Conservation (phyloP, 768 basidiomycete genomes). For the Xerocomellus intermedius region DNA sequence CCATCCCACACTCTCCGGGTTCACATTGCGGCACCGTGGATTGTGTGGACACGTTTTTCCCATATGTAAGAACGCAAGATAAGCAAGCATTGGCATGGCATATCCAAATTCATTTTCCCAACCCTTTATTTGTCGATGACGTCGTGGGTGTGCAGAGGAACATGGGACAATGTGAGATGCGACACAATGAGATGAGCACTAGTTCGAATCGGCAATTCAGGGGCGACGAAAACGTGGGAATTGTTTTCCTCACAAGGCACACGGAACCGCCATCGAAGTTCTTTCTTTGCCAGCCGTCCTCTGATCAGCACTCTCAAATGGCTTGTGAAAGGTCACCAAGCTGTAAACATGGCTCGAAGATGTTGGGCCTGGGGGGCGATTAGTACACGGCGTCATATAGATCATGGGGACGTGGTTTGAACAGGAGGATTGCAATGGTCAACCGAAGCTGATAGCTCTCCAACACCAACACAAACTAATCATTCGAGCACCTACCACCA, state of each 20-base stretch:
- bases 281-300: not conserved
- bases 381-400: no score
- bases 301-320: not conserved
- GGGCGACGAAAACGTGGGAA: no score
- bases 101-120: not conserved
- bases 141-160: not conserved
- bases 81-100: conserved; percentile 3
- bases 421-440: not conserved
- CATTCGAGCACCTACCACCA: not conserved
- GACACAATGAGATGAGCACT: not conserved
- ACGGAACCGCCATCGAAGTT: no score
- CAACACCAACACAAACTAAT: not conserved
- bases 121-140: not conserved
- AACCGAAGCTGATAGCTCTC: not conserved
- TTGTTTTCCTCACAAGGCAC: no score
- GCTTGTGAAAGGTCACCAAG: no score
- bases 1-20: not conserved
- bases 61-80: conserved; percentile 10
- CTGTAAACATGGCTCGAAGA: no score
- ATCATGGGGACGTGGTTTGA: not conserved
- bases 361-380: no score
- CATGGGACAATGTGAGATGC: not conserved
- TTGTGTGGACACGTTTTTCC: not conserved
- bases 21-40: not conserved
- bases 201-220: no score